Conservation (phyloP, 2,329 filamentous ascomycete species). For the Trichoderma koningiopsis region DNA sequence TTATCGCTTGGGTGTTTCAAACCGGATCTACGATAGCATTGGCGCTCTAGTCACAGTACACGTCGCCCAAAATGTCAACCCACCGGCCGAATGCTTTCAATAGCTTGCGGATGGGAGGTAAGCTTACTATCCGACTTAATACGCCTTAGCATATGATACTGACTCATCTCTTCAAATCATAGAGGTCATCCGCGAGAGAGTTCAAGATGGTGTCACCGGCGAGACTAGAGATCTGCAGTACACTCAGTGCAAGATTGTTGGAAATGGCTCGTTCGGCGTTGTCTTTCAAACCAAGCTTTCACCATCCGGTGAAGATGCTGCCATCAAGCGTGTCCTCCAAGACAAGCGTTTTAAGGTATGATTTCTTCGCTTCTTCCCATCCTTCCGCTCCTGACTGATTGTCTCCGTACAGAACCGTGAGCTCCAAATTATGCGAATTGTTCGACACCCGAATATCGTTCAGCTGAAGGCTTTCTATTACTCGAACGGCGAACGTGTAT, state of each 20-base stretch:
- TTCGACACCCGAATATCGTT: conserved; percentile 97
- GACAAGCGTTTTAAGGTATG: conserved; percentile 98
- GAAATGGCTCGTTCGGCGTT: conserved; percentile 97
- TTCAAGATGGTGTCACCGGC: conserved; percentile 95
- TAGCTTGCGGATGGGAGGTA: conserved; percentile 94
- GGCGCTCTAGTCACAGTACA: conserved; percentile 34
- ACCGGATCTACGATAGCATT: conserved; percentile 34
- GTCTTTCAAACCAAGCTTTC: conserved; percentile 99
- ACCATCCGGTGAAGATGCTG: conserved; percentile 95
- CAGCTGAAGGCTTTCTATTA: conserved; percentile 99
- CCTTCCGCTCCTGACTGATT: conserved; percentile 17
- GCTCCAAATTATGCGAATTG: conserved; percentile 99
- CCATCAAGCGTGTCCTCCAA: conserved; percentile 97
- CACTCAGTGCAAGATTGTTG: conserved; percentile 99
- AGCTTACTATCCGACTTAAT: conserved; percentile 44
- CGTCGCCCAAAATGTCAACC: conserved; percentile 69
- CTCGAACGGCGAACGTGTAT: conserved; percentile 95
- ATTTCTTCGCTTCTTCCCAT: conserved; percentile 2
- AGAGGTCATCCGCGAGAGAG: conserved; percentile 99
- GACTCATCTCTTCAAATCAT: conserved; percentile 22
- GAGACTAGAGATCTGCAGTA: conserved; percentile 97
- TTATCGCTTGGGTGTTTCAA: conserved; percentile 31
- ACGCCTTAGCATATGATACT: not conserved
- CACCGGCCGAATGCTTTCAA: conserved; percentile 88
- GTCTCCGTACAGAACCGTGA: conserved; percentile 79